Percentiles rank a stretch among this genome's conserved stretches.
phyloP scores from a whole-genome alignment of 257 asterid species.

The Galeopsis tetrahit region DNA sequence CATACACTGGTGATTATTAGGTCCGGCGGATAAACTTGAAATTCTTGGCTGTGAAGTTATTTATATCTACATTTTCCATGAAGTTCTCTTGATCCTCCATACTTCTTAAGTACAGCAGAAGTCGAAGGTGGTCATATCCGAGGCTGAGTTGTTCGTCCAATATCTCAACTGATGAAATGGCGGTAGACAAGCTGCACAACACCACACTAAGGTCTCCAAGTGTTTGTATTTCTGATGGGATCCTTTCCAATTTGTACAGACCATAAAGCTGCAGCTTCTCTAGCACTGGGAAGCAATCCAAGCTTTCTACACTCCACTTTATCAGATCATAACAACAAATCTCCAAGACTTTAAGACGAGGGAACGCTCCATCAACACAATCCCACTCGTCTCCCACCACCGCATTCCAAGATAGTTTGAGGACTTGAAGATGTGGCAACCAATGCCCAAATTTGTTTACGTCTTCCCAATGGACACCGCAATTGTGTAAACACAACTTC shows the following conservation, averaged over 20 bases:
- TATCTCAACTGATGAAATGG: neutral
- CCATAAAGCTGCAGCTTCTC: neutral
- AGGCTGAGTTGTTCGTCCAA: neutral
- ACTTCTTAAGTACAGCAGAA: too few relatives aligned
- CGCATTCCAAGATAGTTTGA: neutral
- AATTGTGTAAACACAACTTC: too few relatives aligned
- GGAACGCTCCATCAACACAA: neutral
- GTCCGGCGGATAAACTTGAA: too few relatives aligned
- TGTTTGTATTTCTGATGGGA: neutral
- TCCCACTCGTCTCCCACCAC: neutral
- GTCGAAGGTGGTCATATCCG: neutral
- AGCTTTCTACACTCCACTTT: neutral
- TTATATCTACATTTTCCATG: neutral
- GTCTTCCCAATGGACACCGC: too few relatives aligned
- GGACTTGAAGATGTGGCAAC: too few relatives aligned
- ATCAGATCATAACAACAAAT: neutral
- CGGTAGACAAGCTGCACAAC: neutral
- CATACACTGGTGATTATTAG: too few relatives aligned
- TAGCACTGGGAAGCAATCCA: neutral
- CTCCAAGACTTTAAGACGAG: neutral
- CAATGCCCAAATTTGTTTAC: too few relatives aligned
- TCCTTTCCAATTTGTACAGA: neutral
- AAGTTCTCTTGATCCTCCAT: neutral
- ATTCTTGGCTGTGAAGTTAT: neutral
- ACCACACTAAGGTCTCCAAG: neutral